Evolutionary conservation across 305 asterid species (phyloP).

Genomic region (Solanum hybrid): DNA sequence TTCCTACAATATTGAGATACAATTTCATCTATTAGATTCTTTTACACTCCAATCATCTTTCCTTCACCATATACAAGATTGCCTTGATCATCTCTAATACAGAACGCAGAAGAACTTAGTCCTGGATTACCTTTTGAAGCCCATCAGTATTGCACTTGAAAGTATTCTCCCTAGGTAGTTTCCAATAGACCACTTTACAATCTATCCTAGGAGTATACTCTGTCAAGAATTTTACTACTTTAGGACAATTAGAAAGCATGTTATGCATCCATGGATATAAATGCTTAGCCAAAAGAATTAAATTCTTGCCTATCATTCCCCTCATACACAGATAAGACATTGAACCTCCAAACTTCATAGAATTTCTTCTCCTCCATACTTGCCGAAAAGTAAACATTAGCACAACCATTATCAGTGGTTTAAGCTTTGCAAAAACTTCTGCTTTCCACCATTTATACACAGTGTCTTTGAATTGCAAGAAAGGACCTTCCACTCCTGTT

Average conservation of each 20-base stretch:
- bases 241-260: neutral
- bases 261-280: neutral
- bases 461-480: neutral
- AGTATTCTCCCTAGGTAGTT: neutral
- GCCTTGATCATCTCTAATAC: neutral
- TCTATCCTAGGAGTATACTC: neutral
- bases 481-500: neutral
- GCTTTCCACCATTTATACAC: neutral
- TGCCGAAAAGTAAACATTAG: neutral
- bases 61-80: neutral
- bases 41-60: neutral
- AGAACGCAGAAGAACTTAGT: neutral
- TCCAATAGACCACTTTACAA: neutral
- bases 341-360: neutral
- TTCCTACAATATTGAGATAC: neutral
- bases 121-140: neutral
- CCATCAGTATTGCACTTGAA: neutral
- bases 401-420: neutral
- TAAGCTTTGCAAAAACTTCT: neutral
- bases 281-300: neutral
- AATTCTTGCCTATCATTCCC: neutral
- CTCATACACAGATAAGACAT: neutral
- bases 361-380: neutral
- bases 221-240: neutral
- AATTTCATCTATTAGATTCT: neutral